phyloP scores from a whole-genome alignment of 306 rosid species.

The Dryas drummondii region DNA sequence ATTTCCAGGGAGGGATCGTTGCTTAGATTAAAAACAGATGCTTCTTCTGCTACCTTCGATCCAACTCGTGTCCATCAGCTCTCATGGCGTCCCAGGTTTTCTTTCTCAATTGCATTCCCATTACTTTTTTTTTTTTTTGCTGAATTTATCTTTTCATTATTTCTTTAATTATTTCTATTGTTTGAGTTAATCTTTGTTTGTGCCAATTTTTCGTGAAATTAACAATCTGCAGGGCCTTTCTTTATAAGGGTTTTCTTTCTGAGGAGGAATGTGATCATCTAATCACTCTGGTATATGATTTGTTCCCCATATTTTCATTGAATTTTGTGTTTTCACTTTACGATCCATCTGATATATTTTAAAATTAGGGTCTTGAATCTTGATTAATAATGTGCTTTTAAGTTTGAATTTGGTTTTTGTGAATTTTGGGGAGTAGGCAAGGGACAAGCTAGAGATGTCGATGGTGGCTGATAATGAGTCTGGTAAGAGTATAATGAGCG shows the following conservation, averaged over 20 bases:
- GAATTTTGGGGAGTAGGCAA: conserved; percentile 54
- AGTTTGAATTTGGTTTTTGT: conserved; percentile 6
- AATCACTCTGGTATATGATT: conserved; percentile 50
- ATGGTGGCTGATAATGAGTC: conserved; percentile 93
- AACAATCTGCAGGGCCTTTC: conserved; percentile 70
- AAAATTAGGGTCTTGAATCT: not conserved
- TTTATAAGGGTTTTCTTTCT: conserved; percentile 63
- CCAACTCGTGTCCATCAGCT: conserved; percentile 84
- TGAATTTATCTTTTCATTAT: not conserved
- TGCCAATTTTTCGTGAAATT: not conserved
- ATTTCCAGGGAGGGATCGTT: conserved; percentile 53
- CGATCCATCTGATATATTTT: no score
- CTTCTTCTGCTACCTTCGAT: conserved; percentile 54
- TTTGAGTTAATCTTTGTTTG: not conserved
- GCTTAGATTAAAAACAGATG: conserved; percentile 40
- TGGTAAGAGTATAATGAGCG: conserved; percentile 72
- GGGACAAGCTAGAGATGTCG: conserved; percentile 74
- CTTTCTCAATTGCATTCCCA: conserved; percentile 11
- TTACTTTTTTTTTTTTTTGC: not conserved
- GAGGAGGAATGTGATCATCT: conserved; percentile 87
- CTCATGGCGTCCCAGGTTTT: conserved; percentile 86
- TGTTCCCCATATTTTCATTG: not conserved
- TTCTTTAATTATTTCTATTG: conserved; percentile 3
- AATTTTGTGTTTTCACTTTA: conserved; percentile 15
- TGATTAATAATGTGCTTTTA: not conserved